These are phyloP conservation scores for Blastomyces parvus DNA, from an alignment of 2,329 filamentous ascomycete species.

Conservation along the genomic window DNA sequence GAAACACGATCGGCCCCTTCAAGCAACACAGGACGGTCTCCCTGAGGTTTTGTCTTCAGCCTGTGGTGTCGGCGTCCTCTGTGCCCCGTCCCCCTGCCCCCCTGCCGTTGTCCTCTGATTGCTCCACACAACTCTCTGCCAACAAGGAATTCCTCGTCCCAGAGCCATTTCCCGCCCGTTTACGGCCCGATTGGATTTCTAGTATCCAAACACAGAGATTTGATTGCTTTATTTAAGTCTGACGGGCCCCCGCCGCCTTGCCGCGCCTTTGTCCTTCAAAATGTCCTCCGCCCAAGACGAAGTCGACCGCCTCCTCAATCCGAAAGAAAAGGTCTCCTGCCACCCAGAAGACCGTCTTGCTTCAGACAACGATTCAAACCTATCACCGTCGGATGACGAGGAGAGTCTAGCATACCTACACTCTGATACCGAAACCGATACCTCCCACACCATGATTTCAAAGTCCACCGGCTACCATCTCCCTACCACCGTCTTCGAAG, in stretches of 20 bases:
- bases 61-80: neutral
- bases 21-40: neutral
- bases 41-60: neutral
- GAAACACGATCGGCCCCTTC: conserved; percentile 9
- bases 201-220: neutral
- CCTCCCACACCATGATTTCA: conserved; percentile 29
- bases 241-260: neutral
- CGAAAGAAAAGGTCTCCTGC: conserved; percentile 26
- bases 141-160: neutral
- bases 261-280: conserved; percentile 6
- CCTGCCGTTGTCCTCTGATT: neutral
- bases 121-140: neutral
- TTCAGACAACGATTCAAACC: conserved; percentile 15
- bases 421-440: conserved; percentile 11
- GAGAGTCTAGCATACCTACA: conserved; percentile 17
- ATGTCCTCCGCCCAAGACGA: conserved; percentile 35
- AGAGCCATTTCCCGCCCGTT: neutral
- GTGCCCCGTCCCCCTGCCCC: neutral
- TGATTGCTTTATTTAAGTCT: conserved; percentile 3
- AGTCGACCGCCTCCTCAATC: conserved; percentile 36
- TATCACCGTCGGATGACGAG: conserved; percentile 25
- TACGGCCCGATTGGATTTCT: neutral
- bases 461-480: conserved; percentile 33
- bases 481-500: conserved; percentile 38
- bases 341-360: conserved; percentile 37